Evolutionary conservation across 805 yeast genomes (phyloP), one percentile per base, ranked within the genome.

Genomic region (Lachancea quebecensis): DNA sequence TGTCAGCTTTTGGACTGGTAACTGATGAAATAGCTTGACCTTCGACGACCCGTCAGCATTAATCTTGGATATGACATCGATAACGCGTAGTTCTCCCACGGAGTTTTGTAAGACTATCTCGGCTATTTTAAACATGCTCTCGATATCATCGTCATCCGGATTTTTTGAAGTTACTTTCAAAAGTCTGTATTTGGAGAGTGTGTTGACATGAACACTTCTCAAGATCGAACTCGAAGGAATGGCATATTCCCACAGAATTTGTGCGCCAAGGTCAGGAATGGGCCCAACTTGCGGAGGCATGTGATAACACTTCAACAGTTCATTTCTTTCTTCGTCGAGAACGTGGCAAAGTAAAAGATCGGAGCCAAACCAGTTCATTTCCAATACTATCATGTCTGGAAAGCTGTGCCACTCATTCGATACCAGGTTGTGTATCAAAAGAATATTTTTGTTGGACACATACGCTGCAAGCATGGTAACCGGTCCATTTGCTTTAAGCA

Each of bases 341-440:
- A 52, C 45, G 29, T 56, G 57, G 35, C 63, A 55, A 1, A 65
- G 38, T 38, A 64, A 40, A 49, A 62, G 63, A 5, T 60, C 56
- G 21, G 44, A 50, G 4, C 62, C 65, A 17, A 65, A 25, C 69
- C 69, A 65, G n/a, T 56, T 51, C 55, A 60, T 49, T 39, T 59
- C 60, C 4, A 59, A 18, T 4, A 64, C 51, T 1, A 46, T 44
- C 33, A 57, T 34, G 15, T 60, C 59, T 6, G 43, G 39, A 48
- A 60, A 64, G 27, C 51, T 52, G 34, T 47, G 47, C 69, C 69
- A 65, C 9, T 40, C 34, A 38, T 51, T 57, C 4, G 63, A 56
- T 33, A 54, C 58, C 41, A 58, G 27, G 46, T 61, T 57, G 16
- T 56, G 58, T 6, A 65, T 36, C n/a, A 62, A 41, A 33, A 65